These are phyloP conservation scores for Chrysopogon serrulatus DNA, from an alignment of 176 grass and related monocot genomes.

Conservation along the genomic window DNA sequence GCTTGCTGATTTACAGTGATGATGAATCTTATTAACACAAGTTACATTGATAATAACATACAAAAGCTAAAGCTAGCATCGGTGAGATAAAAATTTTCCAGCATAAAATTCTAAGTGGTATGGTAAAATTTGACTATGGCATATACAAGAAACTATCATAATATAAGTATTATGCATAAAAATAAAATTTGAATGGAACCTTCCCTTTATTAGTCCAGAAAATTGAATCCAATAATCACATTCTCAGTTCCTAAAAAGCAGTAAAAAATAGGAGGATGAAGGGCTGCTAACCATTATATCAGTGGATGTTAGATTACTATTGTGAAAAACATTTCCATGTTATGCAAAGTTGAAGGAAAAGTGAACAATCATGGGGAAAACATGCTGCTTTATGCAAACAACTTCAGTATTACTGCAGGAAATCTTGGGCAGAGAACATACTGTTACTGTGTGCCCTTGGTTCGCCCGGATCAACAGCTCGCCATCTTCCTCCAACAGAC, in stretches of 20 bases:
- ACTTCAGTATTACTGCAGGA: background rate
- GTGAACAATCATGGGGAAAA: background rate
- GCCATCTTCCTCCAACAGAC: conserved; percentile 80
- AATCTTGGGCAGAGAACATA: conserved; percentile 21
- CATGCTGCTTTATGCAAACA: background rate
- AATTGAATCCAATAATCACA: background rate
- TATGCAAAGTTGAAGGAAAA: background rate
- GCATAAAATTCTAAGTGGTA: background rate
- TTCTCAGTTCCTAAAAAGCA: background rate
- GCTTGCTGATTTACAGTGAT: background rate
- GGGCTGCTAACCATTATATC: background rate
- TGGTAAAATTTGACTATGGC: background rate
- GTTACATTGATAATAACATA: background rate
- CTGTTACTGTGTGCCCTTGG: conserved; percentile 72
- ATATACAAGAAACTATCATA: background rate
- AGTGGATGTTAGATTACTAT: background rate
- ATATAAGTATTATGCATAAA: background rate
- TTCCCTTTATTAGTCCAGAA: background rate
- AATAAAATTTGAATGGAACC: background rate
- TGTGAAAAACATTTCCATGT: background rate
- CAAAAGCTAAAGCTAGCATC: background rate
- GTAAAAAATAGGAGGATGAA: background rate
- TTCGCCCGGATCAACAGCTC: conserved; percentile 82
- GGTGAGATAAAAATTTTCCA: background rate
- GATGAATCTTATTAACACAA: background rate